Conservation (phyloP, 306 rosid genomes). For the Morella rubra region DNA sequence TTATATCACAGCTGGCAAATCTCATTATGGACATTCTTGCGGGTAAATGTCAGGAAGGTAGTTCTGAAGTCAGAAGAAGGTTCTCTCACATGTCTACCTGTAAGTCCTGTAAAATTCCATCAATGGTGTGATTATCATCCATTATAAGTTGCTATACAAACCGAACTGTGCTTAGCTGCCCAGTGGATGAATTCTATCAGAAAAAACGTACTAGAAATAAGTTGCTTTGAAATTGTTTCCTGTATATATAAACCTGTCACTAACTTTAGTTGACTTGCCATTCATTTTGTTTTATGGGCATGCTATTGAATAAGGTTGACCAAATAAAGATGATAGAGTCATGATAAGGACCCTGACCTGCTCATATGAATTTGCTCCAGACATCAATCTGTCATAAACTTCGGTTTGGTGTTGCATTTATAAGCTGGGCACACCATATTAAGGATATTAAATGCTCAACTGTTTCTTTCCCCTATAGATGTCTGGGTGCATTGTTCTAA, state of each 20-base stretch:
- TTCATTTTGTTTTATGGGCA: background rate
- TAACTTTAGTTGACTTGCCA: background rate
- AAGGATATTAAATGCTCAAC: background rate
- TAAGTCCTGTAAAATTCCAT: constrained; percentile 39
- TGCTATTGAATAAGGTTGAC: background rate
- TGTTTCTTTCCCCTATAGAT: background rate
- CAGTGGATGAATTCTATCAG: background rate
- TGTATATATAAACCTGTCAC: background rate
- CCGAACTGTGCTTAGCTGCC: background rate
- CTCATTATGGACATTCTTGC: constrained; percentile 91
- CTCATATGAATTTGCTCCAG: background rate
- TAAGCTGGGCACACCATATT: background rate
- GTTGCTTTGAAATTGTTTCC: background rate
- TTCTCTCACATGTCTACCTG: constrained; percentile 50
- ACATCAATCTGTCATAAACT: background rate
- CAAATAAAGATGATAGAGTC: background rate
- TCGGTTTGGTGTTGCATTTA: background rate
- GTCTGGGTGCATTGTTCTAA: background rate
- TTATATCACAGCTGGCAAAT: constrained; percentile 77
- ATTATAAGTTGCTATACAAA: background rate
- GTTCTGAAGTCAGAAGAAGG: constrained; percentile 47
- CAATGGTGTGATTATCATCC: background rate
- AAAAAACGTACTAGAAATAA: background rate
- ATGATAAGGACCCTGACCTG: background rate
- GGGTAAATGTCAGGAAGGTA: constrained; percentile 54